Percentiles rank a stretch among this genome's conserved stretches.
These are phyloP conservation scores for Jatropha podagrica DNA, from an alignment of 441 rosid species.

Conservation along the genomic window DNA sequence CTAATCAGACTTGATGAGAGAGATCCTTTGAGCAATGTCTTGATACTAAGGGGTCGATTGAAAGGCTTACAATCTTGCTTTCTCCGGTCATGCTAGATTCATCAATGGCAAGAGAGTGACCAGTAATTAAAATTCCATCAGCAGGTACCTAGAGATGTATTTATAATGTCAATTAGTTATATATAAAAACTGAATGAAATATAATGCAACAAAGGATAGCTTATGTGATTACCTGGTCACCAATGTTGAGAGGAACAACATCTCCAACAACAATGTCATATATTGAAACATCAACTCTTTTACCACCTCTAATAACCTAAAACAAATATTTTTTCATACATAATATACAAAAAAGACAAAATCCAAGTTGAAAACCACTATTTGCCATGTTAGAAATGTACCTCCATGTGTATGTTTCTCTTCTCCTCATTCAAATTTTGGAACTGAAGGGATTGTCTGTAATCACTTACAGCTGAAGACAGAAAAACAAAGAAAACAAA, in stretches of 20 bases:
- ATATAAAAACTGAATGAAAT: slow-evolving; percentile 1
- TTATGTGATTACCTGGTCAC: slow-evolving; percentile 70
- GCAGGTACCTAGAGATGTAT: slow-evolving; percentile 75
- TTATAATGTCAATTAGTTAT: slow-evolving; percentile 14
- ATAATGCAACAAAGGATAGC: slow-evolving; percentile 4
- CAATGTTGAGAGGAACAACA: slow-evolving; percentile 85
- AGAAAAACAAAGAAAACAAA: slow-evolving; percentile 15
- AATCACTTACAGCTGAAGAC: slow-evolving; percentile 92
- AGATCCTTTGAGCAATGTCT: slow-evolving; percentile 7
- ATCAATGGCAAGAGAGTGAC: slow-evolving; percentile 84
- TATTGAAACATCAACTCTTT: slow-evolving; percentile 88
- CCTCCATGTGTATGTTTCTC: slow-evolving; percentile 93
- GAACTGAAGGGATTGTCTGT: slow-evolving; percentile 94
- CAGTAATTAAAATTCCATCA: slow-evolving; percentile 79
- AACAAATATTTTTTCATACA: slow-evolving; percentile 18
- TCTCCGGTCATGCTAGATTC: slow-evolving; percentile 99
- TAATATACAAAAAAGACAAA: slow-evolving; percentile 21
- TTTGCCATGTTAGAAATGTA: slow-evolving; percentile 28
- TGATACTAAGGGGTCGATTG: slow-evolving; percentile 4
- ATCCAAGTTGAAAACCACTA: background rate
- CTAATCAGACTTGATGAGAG: slow-evolving; percentile 11
- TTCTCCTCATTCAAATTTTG: slow-evolving; percentile 95
- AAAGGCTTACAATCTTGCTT: slow-evolving; percentile 75
- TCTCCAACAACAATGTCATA: slow-evolving; percentile 95
- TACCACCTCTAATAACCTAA: slow-evolving; percentile 90